Base-by-base conservation (phyloP, 23 red algal species). In the Gracilariopsis chorda region DNA sequence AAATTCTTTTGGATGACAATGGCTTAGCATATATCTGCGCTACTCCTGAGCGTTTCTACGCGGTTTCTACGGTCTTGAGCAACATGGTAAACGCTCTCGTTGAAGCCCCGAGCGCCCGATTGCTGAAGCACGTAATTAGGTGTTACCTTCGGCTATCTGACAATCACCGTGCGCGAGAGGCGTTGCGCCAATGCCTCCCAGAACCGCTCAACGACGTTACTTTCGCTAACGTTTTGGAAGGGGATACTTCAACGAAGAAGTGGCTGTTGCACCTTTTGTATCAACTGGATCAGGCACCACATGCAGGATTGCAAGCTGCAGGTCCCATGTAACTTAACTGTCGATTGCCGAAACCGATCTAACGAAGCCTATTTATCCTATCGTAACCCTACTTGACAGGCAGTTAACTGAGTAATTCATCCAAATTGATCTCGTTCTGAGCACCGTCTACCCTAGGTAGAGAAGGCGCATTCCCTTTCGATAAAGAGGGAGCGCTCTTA, bases 131-230 rank as follows among this genome's bases (percentile, higher is more conserved):
- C 47, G 93, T 99, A 36, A 94, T 99, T 55, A 90, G 97, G 20
- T 99, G 97, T 71, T 99, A 99, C 58, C 72, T 99, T 51, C 89
- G 97, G 17, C 86, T 99, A 27, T 94, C 90, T 37, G 97, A 99
- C n/a, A 96, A 99, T 69, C 83, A 77, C 24, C 76, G 94, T 9
- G 97, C 97, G 36, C 60, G 97, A 9, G 97, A 99, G 60, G 97
- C 97, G 37, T 90, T 99, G 45, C 84, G 90, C 12, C 88, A 94
- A 30, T 95, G 93, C 87, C 84, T 99, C 8, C 97, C 97, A 44
- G 80, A 94, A 48, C 83, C 93, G 30, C 75, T 99, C 0, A 83
- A 86, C 30, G 81, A 99, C 57, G 75, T 63, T 14, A 99, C 97
- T 10, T 99, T 99, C 81, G 73, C 77, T 20, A 87, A 91, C 37